Evolutionary conservation across 2,329 filamentous ascomycete species (phyloP).

Genomic region (Rhynchosporium agropyri): DNA sequence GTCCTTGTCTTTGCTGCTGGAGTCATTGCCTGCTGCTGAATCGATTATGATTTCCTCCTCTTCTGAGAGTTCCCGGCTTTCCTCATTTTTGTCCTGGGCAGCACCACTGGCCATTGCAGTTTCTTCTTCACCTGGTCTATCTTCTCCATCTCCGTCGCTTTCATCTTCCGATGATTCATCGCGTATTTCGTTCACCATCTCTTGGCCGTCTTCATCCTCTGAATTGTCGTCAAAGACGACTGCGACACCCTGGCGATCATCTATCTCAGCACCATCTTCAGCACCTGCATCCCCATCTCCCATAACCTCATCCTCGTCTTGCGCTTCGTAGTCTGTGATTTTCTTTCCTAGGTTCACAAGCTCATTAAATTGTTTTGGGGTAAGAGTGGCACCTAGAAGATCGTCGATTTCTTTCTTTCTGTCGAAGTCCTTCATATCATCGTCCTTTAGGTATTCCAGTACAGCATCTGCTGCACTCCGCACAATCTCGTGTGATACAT

Average conservation of each 20-base stretch:
- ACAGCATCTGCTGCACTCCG: conserved; percentile 92
- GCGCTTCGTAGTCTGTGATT: conserved; percentile 96
- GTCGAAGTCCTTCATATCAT: conserved; percentile 94
- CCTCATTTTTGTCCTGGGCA: conserved; percentile 52
- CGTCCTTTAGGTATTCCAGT: conserved; percentile 90
- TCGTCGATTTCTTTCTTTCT: conserved; percentile 99
- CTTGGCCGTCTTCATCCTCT: conserved; percentile 79
- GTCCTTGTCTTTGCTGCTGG: conserved; percentile 52
- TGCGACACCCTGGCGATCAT: conserved; percentile 93
- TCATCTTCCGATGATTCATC: conserved; percentile 87
- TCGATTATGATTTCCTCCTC: conserved; percentile 85
- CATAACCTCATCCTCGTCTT: conserved; percentile 92
- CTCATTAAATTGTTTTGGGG: conserved; percentile 93
- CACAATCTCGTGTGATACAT: conserved; percentile 89
- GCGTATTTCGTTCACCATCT: conserved; percentile 80
- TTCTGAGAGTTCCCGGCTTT: conserved; percentile 54
- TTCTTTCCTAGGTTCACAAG: conserved; percentile 96
- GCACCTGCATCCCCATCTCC: conserved; percentile 67
- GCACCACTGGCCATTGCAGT: conserved; percentile 54
- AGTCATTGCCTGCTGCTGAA: conserved; percentile 56
- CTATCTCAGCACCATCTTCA: conserved; percentile 76
- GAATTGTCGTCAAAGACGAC: conserved; percentile 94
- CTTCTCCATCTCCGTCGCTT: conserved; percentile 70
- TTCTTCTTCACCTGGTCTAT: conserved; percentile 55
- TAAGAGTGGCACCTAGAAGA: conserved; percentile 79